Base-by-base conservation (phyloP, 2,329 filamentous ascomycete genomes). In the Aspergillus tanneri region DNA sequence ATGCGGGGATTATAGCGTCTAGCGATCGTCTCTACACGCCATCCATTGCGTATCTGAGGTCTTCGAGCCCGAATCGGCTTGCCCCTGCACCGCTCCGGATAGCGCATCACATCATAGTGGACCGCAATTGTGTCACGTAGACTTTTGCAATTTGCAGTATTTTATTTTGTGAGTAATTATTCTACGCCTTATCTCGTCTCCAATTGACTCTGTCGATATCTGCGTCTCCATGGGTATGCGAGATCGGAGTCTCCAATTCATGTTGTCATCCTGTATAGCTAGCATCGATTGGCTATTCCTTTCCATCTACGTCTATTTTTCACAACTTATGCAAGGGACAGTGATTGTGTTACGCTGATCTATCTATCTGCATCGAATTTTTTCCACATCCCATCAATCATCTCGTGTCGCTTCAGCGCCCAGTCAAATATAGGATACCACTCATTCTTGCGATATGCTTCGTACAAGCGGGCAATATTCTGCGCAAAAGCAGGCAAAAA, bases 401-500 rank as follows among this genome's bases (percentile, higher is more conserved):
- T 69, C 57, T 70, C 63, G 59, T 79, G 77, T n/a, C 78, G 66
- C 53, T 60, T 60, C 3, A 77, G 55, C 0, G 77, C 78, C 46
- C 72, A 63, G 32, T 69, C 69, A 60, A 76, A 76, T 14, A 70
- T 61, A 38, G 71, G 76, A 52, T 69, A 66, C 46, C 71, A 58
- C 12, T 63, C 54, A 11, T 60, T 56, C 51, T 64, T 68, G 4
- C 77, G 77, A 66, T 75, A 82, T 1, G 70, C 72, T 56, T 86
- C 82, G 64, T 84, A 85, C 0, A 83, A 56, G 16, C 71, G 72
- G 0, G 73, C 82, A 22, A 85, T 76, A 53, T 75, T 78, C 43
- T 77, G 70, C 1, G 71, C 73, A 3, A 66, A 56, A 1, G 72
- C 27, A 0, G 77, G 73, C 14, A 81, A 50, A 9, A 73, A 9